These are phyloP conservation scores for Globisporangium radiosum DNA, from an alignment of 352 stramenopile genomes.

Conservation along the genomic window DNA sequence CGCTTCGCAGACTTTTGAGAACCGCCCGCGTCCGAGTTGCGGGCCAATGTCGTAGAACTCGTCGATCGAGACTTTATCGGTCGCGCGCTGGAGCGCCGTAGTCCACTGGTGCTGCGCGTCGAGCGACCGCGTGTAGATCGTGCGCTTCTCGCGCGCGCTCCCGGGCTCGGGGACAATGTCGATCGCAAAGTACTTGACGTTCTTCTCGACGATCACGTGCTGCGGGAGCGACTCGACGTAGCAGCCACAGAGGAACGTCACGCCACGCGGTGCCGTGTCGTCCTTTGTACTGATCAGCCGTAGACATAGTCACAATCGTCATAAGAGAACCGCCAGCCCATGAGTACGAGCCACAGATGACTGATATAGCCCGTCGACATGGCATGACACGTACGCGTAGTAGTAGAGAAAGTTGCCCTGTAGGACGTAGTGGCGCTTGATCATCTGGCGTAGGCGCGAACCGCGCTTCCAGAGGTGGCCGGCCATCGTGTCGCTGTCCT, in stretches of 20 bases:
- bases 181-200: slow-evolving; percentile 81
- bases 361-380: too few relatives aligned
- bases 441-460: slow-evolving; percentile 79
- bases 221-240: slow-evolving; percentile 65
- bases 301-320: too few relatives aligned
- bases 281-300: slow-evolving; percentile 32
- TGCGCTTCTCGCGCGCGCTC: slow-evolving; percentile 59
- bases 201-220: slow-evolving; percentile 66
- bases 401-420: slow-evolving; percentile 89
- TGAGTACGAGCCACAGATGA: too few relatives aligned
- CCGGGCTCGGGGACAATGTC: slow-evolving; percentile 78
- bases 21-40: slow-evolving; percentile 84
- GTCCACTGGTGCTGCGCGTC: slow-evolving; percentile 81
- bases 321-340: too few relatives aligned
- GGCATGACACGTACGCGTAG: slow-evolving; percentile 44
- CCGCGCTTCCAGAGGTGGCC: slow-evolving; percentile 77
- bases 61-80: slow-evolving; percentile 85
- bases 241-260: slow-evolving; percentile 76
- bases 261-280: slow-evolving; percentile 63
- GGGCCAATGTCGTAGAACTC: slow-evolving; percentile 87
- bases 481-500: slow-evolving; percentile 32
- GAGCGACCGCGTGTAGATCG: slow-evolving; percentile 75
- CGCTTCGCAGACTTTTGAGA: slow-evolving; percentile 84
- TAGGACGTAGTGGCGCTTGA: slow-evolving; percentile 79
- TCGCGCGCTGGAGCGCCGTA: slow-evolving; percentile 60